Evolutionary conservation across 192 early-diverging fungal species (phyloP).

Genomic region (Pecoramyces ruminantium): DNA sequence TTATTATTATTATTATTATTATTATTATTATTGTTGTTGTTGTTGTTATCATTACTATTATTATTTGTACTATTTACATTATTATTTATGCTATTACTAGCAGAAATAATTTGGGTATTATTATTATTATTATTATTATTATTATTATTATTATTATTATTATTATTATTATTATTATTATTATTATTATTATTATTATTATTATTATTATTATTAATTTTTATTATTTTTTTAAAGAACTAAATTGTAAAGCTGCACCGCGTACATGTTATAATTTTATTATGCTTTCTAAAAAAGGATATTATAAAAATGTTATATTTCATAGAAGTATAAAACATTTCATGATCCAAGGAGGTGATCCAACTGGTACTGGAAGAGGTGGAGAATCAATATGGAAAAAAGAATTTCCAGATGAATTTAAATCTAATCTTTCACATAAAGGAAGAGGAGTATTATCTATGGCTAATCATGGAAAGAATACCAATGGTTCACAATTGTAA

Average conservation of each 20-base stretch:
- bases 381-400: constrained; percentile 24
- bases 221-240: constrained; percentile 9
- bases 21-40: too few relatives aligned
- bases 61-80: too few relatives aligned
- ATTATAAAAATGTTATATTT: constrained; percentile 69
- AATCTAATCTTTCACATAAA: constrained; percentile 44
- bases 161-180: too few relatives aligned
- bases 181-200: too few relatives aligned
- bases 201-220: constrained; percentile 54
- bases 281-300: constrained; percentile 62
- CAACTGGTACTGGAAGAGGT: constrained; percentile 28
- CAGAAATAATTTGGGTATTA: too few relatives aligned
- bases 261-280: constrained; percentile 86
- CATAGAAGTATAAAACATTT: constrained; percentile 51
- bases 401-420: constrained; percentile 27
- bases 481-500: constrained; percentile 67
- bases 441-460: constrained; percentile 75
- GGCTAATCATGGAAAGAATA: constrained; percentile 87
- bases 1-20: too few relatives aligned
- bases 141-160: too few relatives aligned
- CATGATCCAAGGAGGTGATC: constrained; percentile 38
- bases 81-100: too few relatives aligned
- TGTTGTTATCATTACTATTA: too few relatives aligned
- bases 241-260: constrained; percentile 41
- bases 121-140: too few relatives aligned